These are phyloP conservation scores for Colletotrichum zoysiae DNA, from an alignment of 2,329 filamentous ascomycete genomes.

Conservation along the genomic window DNA sequence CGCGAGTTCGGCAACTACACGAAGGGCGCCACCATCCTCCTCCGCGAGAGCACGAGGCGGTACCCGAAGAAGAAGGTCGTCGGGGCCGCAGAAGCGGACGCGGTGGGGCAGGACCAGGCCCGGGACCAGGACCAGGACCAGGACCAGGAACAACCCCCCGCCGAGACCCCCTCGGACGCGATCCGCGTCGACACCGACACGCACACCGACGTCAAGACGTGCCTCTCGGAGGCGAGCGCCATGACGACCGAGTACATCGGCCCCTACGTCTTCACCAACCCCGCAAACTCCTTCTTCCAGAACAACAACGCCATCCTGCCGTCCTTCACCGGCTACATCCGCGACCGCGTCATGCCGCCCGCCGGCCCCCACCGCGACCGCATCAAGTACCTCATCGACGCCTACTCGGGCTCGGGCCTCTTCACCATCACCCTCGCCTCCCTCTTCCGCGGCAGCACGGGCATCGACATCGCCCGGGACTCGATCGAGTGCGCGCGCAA, in stretches of 20 bases:
- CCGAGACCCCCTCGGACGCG: conserved; percentile 54
- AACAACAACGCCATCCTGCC: conserved; percentile 99
- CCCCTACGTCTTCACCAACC: conserved; percentile 87
- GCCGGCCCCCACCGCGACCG: conserved; percentile 48
- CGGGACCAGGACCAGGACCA: conserved; percentile 39
- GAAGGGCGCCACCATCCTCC: conserved; percentile 86
- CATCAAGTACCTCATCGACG: conserved; percentile 93
- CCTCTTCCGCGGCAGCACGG: conserved; percentile 85
- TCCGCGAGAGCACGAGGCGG: conserved; percentile 86
- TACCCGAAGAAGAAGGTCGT: conserved; percentile 63
- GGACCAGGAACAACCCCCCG: conserved; percentile 42
- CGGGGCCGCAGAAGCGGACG: conserved; percentile 55
- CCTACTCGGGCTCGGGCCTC: conserved; percentile 96
- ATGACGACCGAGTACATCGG: conserved; percentile 90
- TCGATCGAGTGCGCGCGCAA: conserved; percentile 83
- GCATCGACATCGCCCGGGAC: conserved; percentile 87
- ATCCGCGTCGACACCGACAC: conserved; percentile 67
- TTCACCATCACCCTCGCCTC: conserved; percentile 94
- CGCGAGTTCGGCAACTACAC: conserved; percentile 78
- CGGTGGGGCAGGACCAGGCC: conserved; percentile 57
- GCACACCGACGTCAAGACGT: conserved; percentile 85
- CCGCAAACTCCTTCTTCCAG: conserved; percentile 96
- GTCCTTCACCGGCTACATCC: conserved; percentile 87
- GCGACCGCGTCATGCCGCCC: conserved; percentile 77
- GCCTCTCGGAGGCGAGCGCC: conserved; percentile 87